Conservation (phyloP, 345 rosid genomes). For the Populus nigra region DNA sequence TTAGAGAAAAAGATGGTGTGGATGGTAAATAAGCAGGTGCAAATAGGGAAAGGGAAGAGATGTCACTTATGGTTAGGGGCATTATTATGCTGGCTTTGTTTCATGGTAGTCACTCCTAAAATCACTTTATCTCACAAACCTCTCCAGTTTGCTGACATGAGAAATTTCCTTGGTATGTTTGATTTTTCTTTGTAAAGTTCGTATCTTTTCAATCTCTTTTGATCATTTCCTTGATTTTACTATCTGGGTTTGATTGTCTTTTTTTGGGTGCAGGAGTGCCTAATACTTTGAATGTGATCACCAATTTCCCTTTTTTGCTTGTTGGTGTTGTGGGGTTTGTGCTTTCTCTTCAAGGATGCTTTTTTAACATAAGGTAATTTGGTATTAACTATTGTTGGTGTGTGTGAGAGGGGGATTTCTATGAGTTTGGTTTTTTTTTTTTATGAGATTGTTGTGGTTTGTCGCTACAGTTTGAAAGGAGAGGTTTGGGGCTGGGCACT, state of each 20-base stretch:
- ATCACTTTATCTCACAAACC: conserved; percentile 47
- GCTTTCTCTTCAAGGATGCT: conserved; percentile 59
- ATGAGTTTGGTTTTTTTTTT: not conserved
- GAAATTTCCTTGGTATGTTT: conserved; percentile 68
- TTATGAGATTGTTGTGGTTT: not conserved
- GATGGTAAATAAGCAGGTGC: conserved; percentile 46
- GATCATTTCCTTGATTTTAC: conserved; percentile 1
- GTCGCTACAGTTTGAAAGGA: conserved; percentile 56
- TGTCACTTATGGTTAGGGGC: conserved; percentile 47
- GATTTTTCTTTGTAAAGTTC: not conserved
- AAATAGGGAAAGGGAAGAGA: conserved; percentile 39
- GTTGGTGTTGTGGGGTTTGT: conserved; percentile 81
- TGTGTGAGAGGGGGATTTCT: not conserved
- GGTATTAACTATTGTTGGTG: not conserved
- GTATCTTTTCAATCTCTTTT: not conserved
- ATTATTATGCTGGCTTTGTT: conserved; percentile 51
- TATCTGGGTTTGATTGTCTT: conserved; percentile 12
- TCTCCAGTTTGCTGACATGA: conserved; percentile 70
- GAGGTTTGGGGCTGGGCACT: conserved; percentile 79
- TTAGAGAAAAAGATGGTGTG: conserved; percentile 40
- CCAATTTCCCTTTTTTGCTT: conserved; percentile 77
- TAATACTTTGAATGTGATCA: conserved; percentile 76
- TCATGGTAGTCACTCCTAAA: conserved; percentile 69
- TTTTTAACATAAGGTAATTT: conserved; percentile 59
- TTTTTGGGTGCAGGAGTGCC: conserved; percentile 59